Conservation (phyloP, 768 basidiomycete species). For the Phaeolepiota aurea region DNA sequence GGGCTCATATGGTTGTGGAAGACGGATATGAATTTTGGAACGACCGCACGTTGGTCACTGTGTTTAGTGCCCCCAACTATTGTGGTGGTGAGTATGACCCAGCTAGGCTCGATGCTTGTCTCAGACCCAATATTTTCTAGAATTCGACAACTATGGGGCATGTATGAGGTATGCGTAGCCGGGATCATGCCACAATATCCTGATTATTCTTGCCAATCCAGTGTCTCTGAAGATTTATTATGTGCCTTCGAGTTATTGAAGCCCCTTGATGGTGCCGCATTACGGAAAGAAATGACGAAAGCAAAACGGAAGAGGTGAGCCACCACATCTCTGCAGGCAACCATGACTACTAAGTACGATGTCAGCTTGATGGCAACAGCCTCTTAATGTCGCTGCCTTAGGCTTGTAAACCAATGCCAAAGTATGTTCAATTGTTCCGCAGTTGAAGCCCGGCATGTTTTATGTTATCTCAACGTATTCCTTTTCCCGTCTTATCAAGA, state of each 20-base stretch:
- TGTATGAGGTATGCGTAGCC: slow-evolving; percentile 73
- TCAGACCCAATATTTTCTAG: slow-evolving; percentile 28
- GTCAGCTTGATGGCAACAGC: slow-evolving; percentile 24
- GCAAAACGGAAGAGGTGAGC: slow-evolving; percentile 93
- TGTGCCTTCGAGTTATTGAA: slow-evolving; percentile 98
- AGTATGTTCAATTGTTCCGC: too few species aligned
- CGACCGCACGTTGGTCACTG: slow-evolving; percentile 94
- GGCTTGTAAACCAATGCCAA: too few species aligned
- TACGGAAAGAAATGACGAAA: slow-evolving; percentile 98
- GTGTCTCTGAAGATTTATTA: slow-evolving; percentile 93
- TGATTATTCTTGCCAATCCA: slow-evolving; percentile 19
- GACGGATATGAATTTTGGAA: slow-evolving; percentile 99
- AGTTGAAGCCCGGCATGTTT: too few species aligned
- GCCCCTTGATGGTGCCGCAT: slow-evolving; percentile 86
- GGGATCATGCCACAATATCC: slow-evolving; percentile 3
- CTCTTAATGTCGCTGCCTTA: too few species aligned
- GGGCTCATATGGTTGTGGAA: slow-evolving; percentile 99
- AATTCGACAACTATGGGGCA: slow-evolving; percentile 93
- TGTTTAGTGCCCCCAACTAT: slow-evolving; percentile 97
- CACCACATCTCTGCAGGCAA: neutral
- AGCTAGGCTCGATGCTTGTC: slow-evolving; percentile 6
- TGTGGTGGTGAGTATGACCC: slow-evolving; percentile 72
- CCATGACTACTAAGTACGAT: slow-evolving; percentile 7
- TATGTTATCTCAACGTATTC: too few species aligned
- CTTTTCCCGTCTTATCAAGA: too few species aligned